Base-by-base conservation (phyloP, 208 protist genomes). In the Jaenimonas drosophilae region DNA sequence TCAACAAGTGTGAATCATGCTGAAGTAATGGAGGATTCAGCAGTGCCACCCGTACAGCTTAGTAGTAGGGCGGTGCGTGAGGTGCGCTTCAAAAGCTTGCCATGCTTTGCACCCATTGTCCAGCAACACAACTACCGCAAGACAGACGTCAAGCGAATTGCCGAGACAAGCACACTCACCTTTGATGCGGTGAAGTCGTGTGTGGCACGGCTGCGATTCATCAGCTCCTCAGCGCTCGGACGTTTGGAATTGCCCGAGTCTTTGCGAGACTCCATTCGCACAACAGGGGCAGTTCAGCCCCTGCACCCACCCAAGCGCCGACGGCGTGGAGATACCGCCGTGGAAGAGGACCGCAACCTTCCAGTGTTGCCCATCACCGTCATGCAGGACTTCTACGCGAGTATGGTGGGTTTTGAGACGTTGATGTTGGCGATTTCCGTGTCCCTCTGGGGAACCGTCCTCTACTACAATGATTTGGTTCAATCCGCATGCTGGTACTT, bases 381-480 rank as follows among this genome's bases (percentile, higher is more conserved):
- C n/a, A 47, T 64, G 14, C 28, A 56, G 0, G 66, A 85, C 51
- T 72, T 89, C 42, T 29, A 29, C 25, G 61, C 59, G 28, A 49
- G 59, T 0, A 16, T 70, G 26, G 36, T 76, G 7, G 49, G 52
- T 1, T 76, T 73, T 42, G 67, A 83, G 26, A 83, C 59, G 41
- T 38, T 84, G 30, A 32, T 78, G 28, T 50, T 80, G 23, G 76
- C 76, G 14, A 25, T 81, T 17, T 72, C 70, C 30, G 51, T 86
- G 25, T 38, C 61, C 7, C 58, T 90, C 16, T 86, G 74, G 65
- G 58, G 61, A 26, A 78, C 58, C 14, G 61, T 72, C 2, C 32
- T 60, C 21, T 67, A 67, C 17, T 59, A 69, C 59, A 78, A 80
- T 39, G 81, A 79, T 21, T 42, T 90, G 25, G 54, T 76, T 33